Conservation (phyloP, 345 rosid genomes). For the Aurinia saxatilis region DNA sequence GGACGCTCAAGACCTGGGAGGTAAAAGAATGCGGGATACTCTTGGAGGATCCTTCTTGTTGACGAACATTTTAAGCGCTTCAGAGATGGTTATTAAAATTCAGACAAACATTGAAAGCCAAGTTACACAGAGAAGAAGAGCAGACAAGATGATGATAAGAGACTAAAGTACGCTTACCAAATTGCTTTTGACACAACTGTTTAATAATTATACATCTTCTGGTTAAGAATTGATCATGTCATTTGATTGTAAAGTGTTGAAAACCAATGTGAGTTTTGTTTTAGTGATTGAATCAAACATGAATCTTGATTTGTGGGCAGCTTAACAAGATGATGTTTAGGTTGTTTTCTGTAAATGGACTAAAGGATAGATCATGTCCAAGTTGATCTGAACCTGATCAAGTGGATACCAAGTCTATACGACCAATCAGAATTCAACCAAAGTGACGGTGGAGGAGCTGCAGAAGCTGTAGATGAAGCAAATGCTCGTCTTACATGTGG, state of each 20-base stretch:
- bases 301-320: background rate
- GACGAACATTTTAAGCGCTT: too few relatives aligned
- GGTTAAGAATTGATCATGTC: too few relatives aligned
- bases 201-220: too few relatives aligned
- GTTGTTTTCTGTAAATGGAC: slow-evolving; percentile 53
- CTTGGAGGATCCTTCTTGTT: too few relatives aligned
- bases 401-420: slow-evolving; percentile 42
- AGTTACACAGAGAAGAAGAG: too few relatives aligned
- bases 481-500: slow-evolving; percentile 95
- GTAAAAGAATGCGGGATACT: too few relatives aligned
- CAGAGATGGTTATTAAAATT: too few relatives aligned
- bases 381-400: slow-evolving; percentile 68
- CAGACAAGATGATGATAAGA: too few relatives aligned
- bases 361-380: slow-evolving; percentile 59
- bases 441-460: slow-evolving; percentile 80
- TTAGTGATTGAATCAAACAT: background rate
- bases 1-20: background rate
- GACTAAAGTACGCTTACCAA: too few relatives aligned
- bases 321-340: background rate
- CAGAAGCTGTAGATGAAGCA: slow-evolving; percentile 74
- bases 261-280: slow-evolving; percentile 53
- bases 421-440: slow-evolving; percentile 48
- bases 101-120: too few relatives aligned
- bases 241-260: slow-evolving; percentile 31
- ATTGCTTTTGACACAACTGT: too few relatives aligned